Percentiles rank a stretch among this genome's conserved stretches.
phyloP scores from a whole-genome alignment of 2,329 filamentous ascomycete genomes.

The Ceratocystis variospora region DNA sequence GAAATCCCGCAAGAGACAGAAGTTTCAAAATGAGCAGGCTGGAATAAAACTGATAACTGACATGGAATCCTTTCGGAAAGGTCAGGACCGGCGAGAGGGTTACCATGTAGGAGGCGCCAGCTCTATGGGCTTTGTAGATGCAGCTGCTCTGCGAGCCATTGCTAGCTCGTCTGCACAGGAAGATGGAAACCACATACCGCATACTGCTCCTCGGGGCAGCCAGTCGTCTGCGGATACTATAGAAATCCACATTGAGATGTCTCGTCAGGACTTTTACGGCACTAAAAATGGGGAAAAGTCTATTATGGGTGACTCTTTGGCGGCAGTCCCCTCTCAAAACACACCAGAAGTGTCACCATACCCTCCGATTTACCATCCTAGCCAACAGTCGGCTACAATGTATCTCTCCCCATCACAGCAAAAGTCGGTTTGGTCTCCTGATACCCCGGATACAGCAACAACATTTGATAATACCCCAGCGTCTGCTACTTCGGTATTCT shows the following conservation, averaged over 20 bases:
- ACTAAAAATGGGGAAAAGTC: slow-evolving; percentile 33
- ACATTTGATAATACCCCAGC: slow-evolving; percentile 24
- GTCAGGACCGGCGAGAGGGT: neutral
- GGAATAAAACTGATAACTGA: slow-evolving; percentile 59
- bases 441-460: slow-evolving; percentile 39
- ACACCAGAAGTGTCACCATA: slow-evolving; percentile 11
- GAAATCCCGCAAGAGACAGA: slow-evolving; percentile 48
- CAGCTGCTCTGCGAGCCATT: slow-evolving; percentile 45
- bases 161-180: slow-evolving; percentile 42
- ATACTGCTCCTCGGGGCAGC: slow-evolving; percentile 24
- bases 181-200: slow-evolving; percentile 33
- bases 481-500: slow-evolving; percentile 7
- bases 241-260: slow-evolving; percentile 54
- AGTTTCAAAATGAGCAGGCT: slow-evolving; percentile 44
- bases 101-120: slow-evolving; percentile 21
- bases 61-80: slow-evolving; percentile 39
- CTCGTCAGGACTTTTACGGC: slow-evolving; percentile 32
- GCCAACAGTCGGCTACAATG: slow-evolving; percentile 7
- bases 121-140: slow-evolving; percentile 41
- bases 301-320: slow-evolving; percentile 29
- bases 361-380: slow-evolving; percentile 15
- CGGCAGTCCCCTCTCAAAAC: slow-evolving; percentile 23
- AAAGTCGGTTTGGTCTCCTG: slow-evolving; percentile 40
- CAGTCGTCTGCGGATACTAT: slow-evolving; percentile 50
- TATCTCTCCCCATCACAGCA: slow-evolving; percentile 8